These are phyloP conservation scores for Apiotrichum brassicae DNA, from an alignment of 1,284 basidiomycete species.

Conservation along the genomic window DNA sequence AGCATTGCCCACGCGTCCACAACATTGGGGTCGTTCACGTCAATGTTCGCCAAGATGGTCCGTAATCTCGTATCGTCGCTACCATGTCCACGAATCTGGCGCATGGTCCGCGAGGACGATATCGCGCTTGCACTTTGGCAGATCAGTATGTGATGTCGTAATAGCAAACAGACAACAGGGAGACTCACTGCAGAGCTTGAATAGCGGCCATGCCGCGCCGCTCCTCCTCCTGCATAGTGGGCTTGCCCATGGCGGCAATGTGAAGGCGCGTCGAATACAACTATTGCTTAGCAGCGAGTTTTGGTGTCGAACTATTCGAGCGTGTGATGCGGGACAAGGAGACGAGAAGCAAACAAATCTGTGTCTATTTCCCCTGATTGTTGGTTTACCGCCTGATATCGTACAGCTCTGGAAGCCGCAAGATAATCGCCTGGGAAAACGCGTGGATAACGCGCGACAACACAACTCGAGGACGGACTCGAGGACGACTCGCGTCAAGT, in stretches of 20 bases:
- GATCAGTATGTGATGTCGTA: background rate
- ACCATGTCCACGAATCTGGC: background rate
- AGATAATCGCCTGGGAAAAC: too few species aligned
- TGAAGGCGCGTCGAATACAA: background rate
- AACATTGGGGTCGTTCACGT: background rate
- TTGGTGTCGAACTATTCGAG: too few species aligned
- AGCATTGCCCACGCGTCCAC: slow-evolving; percentile 14
- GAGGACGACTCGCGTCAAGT: too few species aligned
- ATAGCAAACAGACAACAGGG: too few species aligned
- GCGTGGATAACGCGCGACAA: too few species aligned
- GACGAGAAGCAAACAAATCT: background rate
- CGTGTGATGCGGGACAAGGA: too few species aligned
- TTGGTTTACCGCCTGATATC: too few species aligned
- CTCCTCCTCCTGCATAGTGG: slow-evolving; percentile 2
- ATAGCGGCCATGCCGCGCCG: slow-evolving; percentile 7
- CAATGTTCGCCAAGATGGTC: slow-evolving; percentile 4
- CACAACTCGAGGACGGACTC: too few species aligned
- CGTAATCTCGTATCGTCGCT: slow-evolving; percentile 10
- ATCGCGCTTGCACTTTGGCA: background rate
- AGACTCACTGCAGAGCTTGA: slow-evolving; percentile 9
- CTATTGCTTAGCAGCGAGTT: too few species aligned
- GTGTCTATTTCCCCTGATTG: too few species aligned
- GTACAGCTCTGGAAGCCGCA: too few species aligned
- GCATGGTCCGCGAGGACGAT: background rate
- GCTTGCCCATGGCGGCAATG: slow-evolving; percentile 11